These are phyloP conservation scores for Vitis rupestris DNA, from an alignment of 164 flowering plant species.

Conservation along the genomic window DNA sequence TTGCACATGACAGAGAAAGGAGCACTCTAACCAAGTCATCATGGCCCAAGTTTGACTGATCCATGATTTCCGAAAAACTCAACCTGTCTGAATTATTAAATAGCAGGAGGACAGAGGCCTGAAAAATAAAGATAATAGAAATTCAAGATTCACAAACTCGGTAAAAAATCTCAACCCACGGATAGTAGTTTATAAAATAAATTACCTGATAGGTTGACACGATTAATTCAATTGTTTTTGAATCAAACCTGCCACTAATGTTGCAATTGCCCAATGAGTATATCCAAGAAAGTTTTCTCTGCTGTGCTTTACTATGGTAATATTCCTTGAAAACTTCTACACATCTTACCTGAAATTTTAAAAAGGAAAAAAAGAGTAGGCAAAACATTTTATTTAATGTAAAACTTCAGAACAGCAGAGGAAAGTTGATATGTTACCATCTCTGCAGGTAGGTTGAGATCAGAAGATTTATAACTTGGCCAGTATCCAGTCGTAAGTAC, in stretches of 20 bases:
- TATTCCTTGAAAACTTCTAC: slow-evolving; percentile 46
- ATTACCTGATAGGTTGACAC: slow-evolving; percentile 49
- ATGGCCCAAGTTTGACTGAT: slow-evolving; percentile 24
- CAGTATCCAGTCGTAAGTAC: slow-evolving; percentile 36
- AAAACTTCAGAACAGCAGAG: neutral
- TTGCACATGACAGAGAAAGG: slow-evolving; percentile 61
- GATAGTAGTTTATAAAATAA: neutral
- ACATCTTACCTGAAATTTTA: slow-evolving; percentile 29
- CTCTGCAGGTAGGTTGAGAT: slow-evolving; percentile 65
- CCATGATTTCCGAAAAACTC: slow-evolving; percentile 31
- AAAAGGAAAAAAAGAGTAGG: neutral
- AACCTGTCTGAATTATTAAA: slow-evolving; percentile 23
- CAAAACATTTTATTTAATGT: neutral
- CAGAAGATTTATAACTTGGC: slow-evolving; percentile 42
- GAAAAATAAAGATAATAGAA: slow-evolving; percentile 1
- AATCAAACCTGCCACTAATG: slow-evolving; percentile 33
- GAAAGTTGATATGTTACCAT: slow-evolving; percentile 38
- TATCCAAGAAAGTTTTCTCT: slow-evolving; percentile 75
- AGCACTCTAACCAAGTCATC: slow-evolving; percentile 33
- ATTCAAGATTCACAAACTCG: neutral
- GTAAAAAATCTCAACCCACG: no score
- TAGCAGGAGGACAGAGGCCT: slow-evolving; percentile 51
- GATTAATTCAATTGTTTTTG: slow-evolving; percentile 26
- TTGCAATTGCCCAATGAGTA: slow-evolving; percentile 73
- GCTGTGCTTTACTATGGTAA: slow-evolving; percentile 65